These are phyloP conservation scores for Intubia oerlemansii DNA, from an alignment of 2,329 filamentous ascomycete genomes.

Conservation along the genomic window DNA sequence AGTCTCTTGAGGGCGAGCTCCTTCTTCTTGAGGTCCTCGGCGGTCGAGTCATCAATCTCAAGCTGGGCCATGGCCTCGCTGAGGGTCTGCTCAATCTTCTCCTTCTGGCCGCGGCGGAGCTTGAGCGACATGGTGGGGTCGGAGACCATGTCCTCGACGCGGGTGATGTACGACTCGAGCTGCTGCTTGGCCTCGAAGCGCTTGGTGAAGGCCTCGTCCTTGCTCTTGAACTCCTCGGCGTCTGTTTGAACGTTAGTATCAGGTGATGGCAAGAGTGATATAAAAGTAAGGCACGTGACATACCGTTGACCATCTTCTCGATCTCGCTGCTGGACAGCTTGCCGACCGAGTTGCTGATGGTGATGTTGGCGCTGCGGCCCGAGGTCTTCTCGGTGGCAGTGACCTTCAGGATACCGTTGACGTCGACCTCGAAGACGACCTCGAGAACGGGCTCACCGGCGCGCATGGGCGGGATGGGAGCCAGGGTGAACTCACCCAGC, in stretches of 20 bases:
- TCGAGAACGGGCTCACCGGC: conserved; percentile 94
- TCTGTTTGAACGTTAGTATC: no score
- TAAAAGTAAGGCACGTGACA: no score
- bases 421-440: conserved; percentile 97
- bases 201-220: conserved; percentile 98
- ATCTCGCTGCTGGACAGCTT: conserved; percentile 92
- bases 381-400: conserved; percentile 98
- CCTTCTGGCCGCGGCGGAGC: conserved; percentile 97
- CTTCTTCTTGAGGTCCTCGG: conserved; percentile 99
- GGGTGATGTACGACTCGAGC: conserved; percentile 95
- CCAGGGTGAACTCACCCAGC: conserved; percentile 88
- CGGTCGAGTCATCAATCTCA: conserved; percentile 76
- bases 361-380: conserved; percentile 96
- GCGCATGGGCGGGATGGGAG: conserved; percentile 70
- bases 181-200: conserved; percentile 98
- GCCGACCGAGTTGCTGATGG: conserved; percentile 97
- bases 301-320: conserved; percentile 92
- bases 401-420: conserved; percentile 99
- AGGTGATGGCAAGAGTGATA: no score
- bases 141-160: conserved; percentile 96
- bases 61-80: conserved; percentile 95
- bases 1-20: conserved; percentile 93
- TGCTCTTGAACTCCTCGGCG: conserved; percentile 96
- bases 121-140: conserved; percentile 91
- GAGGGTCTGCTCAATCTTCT: conserved; percentile 95